Conservation (phyloP, 257 asterid species). For the Asclepias syriaca region DNA sequence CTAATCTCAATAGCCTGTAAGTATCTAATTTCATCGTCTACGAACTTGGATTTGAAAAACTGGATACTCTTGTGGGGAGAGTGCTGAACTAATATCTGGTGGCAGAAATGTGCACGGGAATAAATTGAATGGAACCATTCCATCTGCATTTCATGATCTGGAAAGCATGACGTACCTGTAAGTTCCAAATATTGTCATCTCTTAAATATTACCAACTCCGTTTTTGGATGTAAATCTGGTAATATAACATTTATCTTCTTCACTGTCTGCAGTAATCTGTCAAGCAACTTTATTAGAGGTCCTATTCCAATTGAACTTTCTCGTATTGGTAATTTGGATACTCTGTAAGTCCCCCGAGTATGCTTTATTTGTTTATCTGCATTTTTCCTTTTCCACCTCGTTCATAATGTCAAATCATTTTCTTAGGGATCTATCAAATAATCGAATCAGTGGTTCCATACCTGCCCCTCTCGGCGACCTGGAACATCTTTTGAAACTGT, state of each 20-base stretch:
- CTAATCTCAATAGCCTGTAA: constrained; percentile 95
- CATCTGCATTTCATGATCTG: constrained; percentile 65
- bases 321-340: constrained; percentile 88
- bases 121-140: constrained; percentile 75
- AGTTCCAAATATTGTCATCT: constrained; percentile 27
- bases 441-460: constrained; percentile 61
- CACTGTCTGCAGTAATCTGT: constrained; percentile 53
- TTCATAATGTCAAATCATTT: background rate
- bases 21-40: constrained; percentile 15
- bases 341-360: constrained; percentile 52
- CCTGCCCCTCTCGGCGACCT: constrained; percentile 90
- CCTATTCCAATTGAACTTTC: constrained; percentile 89
- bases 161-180: constrained; percentile 96
- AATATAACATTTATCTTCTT: background rate
- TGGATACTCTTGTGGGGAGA: constrained; percentile 4
- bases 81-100: background rate
- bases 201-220: background rate
- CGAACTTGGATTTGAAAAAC: background rate
- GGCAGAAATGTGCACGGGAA: constrained; percentile 79
- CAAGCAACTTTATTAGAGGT: constrained; percentile 65
- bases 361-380: background rate
- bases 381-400: background rate
- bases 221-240: background rate
- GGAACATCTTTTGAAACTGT: constrained; percentile 97
- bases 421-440: constrained; percentile 79